A percentile compares a stretch with the other conserved stretches of the same genome.
Conservation (phyloP, 2,329 filamentous ascomycete species). For the Apiospora phragmitis region DNA sequence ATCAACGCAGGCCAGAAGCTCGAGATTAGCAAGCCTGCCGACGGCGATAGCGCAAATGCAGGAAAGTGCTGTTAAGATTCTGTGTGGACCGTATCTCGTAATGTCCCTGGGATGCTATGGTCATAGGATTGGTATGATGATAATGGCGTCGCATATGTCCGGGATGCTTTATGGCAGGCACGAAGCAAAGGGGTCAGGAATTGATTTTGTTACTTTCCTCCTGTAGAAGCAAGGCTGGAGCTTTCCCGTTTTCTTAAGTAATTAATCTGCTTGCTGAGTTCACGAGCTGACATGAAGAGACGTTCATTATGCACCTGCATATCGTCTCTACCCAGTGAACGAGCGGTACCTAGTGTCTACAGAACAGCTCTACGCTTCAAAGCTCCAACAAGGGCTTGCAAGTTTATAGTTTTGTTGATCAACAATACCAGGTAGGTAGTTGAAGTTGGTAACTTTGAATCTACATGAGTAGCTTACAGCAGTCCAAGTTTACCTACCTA, state of each 20-base stretch:
- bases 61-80: conserved; percentile 74
- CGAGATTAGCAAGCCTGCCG: conserved; percentile 81
- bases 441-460: too few relatives aligned
- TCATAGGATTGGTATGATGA: conserved; percentile 35
- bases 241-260: conserved; percentile 12
- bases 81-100: conserved; percentile 24
- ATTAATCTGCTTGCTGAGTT: conserved; percentile 10
- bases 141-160: conserved; percentile 35
- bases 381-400: not conserved
- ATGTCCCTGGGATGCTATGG: conserved; percentile 23
- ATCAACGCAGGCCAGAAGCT: conserved; percentile 81
- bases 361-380: too few relatives aligned
- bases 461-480: not conserved
- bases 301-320: not conserved
- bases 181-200: conserved; percentile 15
- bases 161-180: conserved; percentile 24
- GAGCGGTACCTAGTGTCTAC: not conserved
- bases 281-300: conserved; percentile 4
- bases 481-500: not conserved
- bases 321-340: not conserved
- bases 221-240: conserved; percentile 10
- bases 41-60: conserved; percentile 72
- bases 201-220: conserved; percentile 13
- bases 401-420: not conserved
- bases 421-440: not conserved